Evolutionary conservation across 2,329 filamentous ascomycete genomes (phyloP), one percentile per base, ranked within the genome.

Genomic region (Stenocarpella maydis): DNA sequence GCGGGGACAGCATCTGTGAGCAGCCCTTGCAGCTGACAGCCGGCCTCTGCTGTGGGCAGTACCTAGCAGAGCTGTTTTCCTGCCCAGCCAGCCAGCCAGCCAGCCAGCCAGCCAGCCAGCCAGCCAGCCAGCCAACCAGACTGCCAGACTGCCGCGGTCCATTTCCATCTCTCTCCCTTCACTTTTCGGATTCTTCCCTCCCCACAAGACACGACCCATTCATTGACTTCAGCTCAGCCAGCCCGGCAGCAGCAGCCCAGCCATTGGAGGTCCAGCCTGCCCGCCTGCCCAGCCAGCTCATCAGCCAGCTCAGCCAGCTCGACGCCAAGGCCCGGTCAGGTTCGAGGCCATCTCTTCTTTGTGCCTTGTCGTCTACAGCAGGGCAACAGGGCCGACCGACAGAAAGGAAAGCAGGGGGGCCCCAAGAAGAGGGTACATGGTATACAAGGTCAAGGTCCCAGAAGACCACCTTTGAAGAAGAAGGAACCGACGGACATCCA

Each of bases 211-310:
- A 31, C 31, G 39, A 49, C 54, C 64, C 31, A 31, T 41, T 47
- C 58, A 10, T 66, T 55, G 64, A 66, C 64, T 66, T 53, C 52
- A 55, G 50, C 64, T 31, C 52, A 53, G 64, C 64, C 37, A 34
- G 34, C 37, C 31, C 64, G 47, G 53, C 53, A 55, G 52, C 53
- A 55, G 47, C 49, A 52, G 45, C 64, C 39, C 64, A 55, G 64
- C 64, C 64, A 61, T 61, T 61, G 55, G 55, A 47, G 34, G 55
- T 26, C 41, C 26, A 61, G 58, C 58, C 58, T 39, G 53, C 58
- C 24, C 58, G n/a, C n/a, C n/a, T n/a, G n/a, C n/a, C n/a, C n/a
- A 61, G 41, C 58, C 58, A 34, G 41, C 58, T 34, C 58, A 61
- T 47, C 55, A 2, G 58, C 58, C 58, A 61, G 58, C 41, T 47